phyloP scores from a whole-genome alignment of 768 basidiomycete genomes.

The Cystobasidium onofrii region DNA sequence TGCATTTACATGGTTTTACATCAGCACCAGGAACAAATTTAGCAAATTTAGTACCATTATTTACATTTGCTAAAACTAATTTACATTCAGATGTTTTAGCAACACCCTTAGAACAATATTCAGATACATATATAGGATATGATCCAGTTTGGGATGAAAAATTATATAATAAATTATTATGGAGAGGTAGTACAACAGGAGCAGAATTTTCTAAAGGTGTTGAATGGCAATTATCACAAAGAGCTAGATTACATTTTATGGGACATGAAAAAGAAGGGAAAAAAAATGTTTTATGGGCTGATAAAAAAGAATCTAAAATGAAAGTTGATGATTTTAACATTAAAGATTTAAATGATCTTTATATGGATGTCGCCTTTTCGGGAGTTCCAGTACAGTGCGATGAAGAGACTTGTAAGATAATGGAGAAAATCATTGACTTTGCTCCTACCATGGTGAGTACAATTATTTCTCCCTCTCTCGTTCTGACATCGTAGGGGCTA shows the following conservation, averaged over 20 bases:
- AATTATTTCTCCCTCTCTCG: no score
- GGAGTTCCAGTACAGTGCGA: slow-evolving; percentile 42
- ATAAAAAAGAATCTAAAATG: slow-evolving; percentile 41
- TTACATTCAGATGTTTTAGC: slow-evolving; percentile 87
- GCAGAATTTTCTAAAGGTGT: slow-evolving; percentile 50
- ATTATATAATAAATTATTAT: slow-evolving; percentile 68
- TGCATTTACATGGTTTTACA: slow-evolving; percentile 46
- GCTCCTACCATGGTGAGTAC: slow-evolving; percentile 41
- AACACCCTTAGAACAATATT: slow-evolving; percentile 92
- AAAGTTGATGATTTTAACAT: slow-evolving; percentile 32
- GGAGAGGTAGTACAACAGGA: slow-evolving; percentile 93
- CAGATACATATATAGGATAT: slow-evolving; percentile 66
- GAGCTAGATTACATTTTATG: slow-evolving; percentile 46
- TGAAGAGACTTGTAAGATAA: slow-evolving; percentile 38
- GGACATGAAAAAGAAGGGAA: slow-evolving; percentile 45
- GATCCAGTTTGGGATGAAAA: slow-evolving; percentile 92
- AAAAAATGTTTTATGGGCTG: slow-evolving; percentile 44
- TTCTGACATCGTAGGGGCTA: background rate
- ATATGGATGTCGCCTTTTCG: slow-evolving; percentile 41
- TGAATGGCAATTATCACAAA: slow-evolving; percentile 53
- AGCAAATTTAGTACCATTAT: slow-evolving; percentile 51
- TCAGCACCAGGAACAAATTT: slow-evolving; percentile 38
- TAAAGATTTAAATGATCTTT: slow-evolving; percentile 38
- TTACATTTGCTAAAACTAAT: slow-evolving; percentile 77
- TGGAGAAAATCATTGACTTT: slow-evolving; percentile 38